Evolutionary conservation across 1,284 basidiomycete species (phyloP).

Genomic region (Gymnopus androsaceus): DNA sequence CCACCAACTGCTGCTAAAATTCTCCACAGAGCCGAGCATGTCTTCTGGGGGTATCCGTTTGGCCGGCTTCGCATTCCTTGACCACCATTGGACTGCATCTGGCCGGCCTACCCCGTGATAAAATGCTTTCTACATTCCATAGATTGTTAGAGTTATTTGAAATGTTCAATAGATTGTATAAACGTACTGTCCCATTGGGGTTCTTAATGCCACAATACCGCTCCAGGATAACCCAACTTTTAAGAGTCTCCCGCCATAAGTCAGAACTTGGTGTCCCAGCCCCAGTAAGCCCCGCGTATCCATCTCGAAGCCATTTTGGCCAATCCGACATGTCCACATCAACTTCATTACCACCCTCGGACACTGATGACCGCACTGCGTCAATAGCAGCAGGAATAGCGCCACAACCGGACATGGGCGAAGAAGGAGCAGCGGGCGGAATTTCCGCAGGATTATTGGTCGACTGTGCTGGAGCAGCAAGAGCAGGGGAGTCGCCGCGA

Average conservation of each 20-base stretch:
- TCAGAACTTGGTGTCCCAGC: too few species aligned
- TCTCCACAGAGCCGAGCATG: neutral
- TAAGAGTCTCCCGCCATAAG: neutral
- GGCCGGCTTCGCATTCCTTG: neutral
- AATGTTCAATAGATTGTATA: neutral
- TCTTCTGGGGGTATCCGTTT: neutral
- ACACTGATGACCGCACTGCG: neutral
- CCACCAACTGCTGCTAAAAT: neutral
- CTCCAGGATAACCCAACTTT: neutral
- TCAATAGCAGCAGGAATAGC: neutral
- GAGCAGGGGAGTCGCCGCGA: too few species aligned
- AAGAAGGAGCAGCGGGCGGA: too few species aligned
- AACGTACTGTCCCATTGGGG: neutral
- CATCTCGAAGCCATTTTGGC: neutral
- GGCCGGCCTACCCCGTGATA: neutral
- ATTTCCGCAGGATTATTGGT: too few species aligned
- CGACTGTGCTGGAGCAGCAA: too few species aligned
- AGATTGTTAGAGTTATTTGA: neutral
- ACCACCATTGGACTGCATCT: neutral
- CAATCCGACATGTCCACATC: neutral
- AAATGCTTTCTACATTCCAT: neutral
- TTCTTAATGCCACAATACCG: neutral
- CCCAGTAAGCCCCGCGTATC: neutral
- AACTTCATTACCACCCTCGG: neutral
- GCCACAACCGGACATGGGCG: neutral